phyloP scores from a whole-genome alignment of 352 stramenopile genomes.

The Globisporangium splendens region DNA sequence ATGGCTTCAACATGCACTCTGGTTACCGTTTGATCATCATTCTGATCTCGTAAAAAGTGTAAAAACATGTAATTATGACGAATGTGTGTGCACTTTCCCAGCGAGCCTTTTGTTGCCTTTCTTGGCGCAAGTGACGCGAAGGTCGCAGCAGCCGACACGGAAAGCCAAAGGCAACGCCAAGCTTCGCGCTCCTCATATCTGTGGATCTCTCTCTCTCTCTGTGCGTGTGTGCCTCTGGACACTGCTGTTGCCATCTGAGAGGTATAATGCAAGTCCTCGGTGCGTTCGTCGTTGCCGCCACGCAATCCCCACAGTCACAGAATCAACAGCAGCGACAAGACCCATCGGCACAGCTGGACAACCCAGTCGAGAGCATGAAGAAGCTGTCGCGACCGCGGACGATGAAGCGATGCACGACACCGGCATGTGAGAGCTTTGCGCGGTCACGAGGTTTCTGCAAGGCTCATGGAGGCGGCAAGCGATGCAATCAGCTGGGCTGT shows the following conservation, averaged over 20 bases:
- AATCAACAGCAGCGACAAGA: background rate
- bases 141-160: background rate
- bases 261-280: too few species aligned
- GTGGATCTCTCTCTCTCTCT: too few species aligned
- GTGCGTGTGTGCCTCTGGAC: too few species aligned
- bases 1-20: background rate
- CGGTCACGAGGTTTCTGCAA: conserved; percentile 14
- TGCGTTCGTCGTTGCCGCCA: too few species aligned
- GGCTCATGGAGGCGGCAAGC: conserved; percentile 43
- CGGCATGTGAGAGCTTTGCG: conserved; percentile 11
- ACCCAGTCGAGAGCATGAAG: background rate
- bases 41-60: too few species aligned
- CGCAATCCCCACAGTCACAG: too few species aligned
- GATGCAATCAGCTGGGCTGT: conserved; percentile 26
- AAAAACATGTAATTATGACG: background rate
- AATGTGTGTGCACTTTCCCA: background rate
- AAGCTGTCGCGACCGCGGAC: conserved; percentile 3
- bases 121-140: background rate
- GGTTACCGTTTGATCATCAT: background rate
- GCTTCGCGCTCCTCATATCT: too few species aligned
- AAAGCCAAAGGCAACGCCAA: too few species aligned
- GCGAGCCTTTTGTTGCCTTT: background rate
- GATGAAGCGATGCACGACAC: conserved; percentile 9
- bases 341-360: background rate
- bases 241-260: too few species aligned